Evolutionary conservation across 106 monocot species (phyloP).

Genomic region (Dactylorhiza incarnata): DNA sequence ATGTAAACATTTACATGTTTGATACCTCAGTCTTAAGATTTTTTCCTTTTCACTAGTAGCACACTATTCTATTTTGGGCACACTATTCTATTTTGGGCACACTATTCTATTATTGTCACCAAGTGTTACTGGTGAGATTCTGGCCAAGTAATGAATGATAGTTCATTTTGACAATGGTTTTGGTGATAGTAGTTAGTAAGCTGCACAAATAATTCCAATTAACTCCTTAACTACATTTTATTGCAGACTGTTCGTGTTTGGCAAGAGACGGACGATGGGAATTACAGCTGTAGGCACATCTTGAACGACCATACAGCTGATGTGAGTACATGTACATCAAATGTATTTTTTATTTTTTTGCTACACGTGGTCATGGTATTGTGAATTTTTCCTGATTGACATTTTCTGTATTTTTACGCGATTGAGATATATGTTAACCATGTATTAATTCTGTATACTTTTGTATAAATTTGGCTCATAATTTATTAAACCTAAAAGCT

Average conservation of each 20-base stretch:
- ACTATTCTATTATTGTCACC: not conserved
- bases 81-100: not conserved
- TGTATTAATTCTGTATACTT: not conserved
- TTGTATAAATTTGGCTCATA: not conserved
- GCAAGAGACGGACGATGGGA: constrained; percentile 86
- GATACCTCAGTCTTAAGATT: not conserved
- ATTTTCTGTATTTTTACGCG: not conserved
- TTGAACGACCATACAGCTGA: constrained; percentile 86
- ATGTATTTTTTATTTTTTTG: not conserved
- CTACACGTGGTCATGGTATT: not conserved
- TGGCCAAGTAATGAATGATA: not conserved
- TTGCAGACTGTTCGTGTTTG: constrained; percentile 92
- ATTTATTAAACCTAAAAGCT: not conserved
- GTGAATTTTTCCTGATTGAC: not conserved
- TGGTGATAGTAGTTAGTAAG: not conserved
- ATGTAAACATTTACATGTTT: not conserved
- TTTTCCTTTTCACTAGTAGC: not conserved
- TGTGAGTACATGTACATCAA: constrained; percentile 28
- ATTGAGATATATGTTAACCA: no score
- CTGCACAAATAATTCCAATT: not conserved
- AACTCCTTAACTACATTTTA: not conserved
- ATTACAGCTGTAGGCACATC: constrained; percentile 60
- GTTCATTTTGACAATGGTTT: not conserved
- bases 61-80: not conserved
- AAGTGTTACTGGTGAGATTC: not conserved